Evolutionary conservation across 331 rosid genomes (phyloP), one percentile per base, ranked within the genome.

Genomic region (Malus hybrid): DNA sequence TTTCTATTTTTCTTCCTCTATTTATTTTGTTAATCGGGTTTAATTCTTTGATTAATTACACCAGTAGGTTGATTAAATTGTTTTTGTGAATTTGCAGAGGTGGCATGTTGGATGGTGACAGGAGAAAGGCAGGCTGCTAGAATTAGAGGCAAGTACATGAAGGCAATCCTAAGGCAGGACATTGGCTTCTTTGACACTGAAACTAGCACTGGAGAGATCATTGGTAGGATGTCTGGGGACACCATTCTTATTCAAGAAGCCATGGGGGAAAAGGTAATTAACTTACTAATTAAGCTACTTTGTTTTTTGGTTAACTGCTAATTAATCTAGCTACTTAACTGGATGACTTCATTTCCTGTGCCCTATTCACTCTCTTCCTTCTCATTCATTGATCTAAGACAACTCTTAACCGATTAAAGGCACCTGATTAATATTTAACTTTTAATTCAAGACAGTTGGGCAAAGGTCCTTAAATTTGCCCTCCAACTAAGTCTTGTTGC

Each of bases 161-260:
- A 89, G 80, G 87, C 96, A 12, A 95, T 92, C 69, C 61, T 92
- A 2, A 83, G 96, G 68, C 99, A 95, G 24, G 99, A 95, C 67
- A 85, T 95, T 82, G 88, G 88, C 44, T 95, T 81, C 84, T 92
- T 95, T 36, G 99, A 95, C 81, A 90, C 96, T n/a, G 93, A 95
- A 83, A 89, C 97, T 3, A 81, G 85, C 34, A 90, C 96, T 0
- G 97, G 99, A 31, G 97, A 95, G 69, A 89, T 92, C 31, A 85
- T 92, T 69, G 93, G 97, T 2, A 89, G 97, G 75, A 95, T 92
- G 99, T 92, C 97, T 13, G 97, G 99, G 5, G 99, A 92, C 76
- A 95, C 97, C 74, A 86, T 92, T 82, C 93, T 95, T 81, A 95
- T 95, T 61, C 97, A 92, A 83, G 92, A 90, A 31, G 96, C 97